Conservation (phyloP, 257 asterid species). For the Solanum chiquidenum region DNA sequence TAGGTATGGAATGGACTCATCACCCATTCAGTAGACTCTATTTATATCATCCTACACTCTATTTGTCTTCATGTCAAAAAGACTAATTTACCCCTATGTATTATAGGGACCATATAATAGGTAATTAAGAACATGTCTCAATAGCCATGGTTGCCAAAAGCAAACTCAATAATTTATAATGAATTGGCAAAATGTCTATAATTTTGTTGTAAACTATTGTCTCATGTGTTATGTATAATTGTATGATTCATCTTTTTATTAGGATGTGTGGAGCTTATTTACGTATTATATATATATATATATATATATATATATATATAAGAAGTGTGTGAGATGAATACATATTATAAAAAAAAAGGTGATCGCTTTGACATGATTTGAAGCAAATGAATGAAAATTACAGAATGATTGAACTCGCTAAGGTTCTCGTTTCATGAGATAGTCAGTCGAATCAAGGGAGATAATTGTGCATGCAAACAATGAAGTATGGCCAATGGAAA, state of each 20-base stretch:
- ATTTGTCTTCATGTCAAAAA: background rate
- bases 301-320: background rate
- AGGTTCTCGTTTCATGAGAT: no score
- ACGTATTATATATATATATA: background rate
- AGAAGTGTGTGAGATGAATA: no score
- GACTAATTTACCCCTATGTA: background rate
- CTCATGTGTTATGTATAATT: background rate
- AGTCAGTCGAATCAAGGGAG: background rate
- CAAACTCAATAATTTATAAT: background rate
- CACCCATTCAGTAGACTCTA: background rate
- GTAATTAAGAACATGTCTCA: background rate
- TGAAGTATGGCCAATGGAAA: background rate
- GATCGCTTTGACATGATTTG: no score
- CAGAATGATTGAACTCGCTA: no score
- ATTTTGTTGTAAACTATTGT: no score
- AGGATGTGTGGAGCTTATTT: background rate
- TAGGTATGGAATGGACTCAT: slow-evolving; percentile 1
- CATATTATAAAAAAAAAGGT: background rate
- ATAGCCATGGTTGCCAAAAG: background rate
- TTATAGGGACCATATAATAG: background rate
- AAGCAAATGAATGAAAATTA: no score
- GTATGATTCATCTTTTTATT: background rate
- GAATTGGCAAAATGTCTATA: background rate
- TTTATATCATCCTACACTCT: background rate
- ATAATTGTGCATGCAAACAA: background rate